Conservation (phyloP, 2,329 filamentous ascomycete species). For the Penicillium janthinellum region DNA sequence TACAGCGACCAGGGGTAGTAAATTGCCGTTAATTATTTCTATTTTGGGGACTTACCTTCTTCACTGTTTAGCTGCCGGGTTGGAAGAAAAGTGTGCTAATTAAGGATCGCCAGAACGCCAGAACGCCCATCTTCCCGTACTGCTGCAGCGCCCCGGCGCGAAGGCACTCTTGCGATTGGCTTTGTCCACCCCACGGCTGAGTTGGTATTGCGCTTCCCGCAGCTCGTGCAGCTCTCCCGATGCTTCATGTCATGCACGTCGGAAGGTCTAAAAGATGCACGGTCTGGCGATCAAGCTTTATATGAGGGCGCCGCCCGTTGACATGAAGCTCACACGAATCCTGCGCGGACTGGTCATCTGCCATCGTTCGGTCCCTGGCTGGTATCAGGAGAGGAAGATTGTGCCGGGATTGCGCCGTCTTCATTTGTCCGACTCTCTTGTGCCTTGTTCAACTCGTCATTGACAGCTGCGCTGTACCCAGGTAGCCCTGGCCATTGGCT, state of each 20-base stretch:
- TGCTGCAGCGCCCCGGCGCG: conserved; percentile 21
- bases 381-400: not conserved
- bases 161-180: conserved; percentile 20
- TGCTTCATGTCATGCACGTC: conserved; percentile 13
- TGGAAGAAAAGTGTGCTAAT: conserved; percentile 18
- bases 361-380: not conserved
- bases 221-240: conserved; percentile 10
- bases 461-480: conserved; percentile 2
- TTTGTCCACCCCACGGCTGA: not conserved
- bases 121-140: conserved; percentile 7
- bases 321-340: conserved; percentile 5
- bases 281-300: conserved; percentile 25
- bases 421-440: not conserved
- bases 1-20: not conserved
- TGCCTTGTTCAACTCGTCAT: conserved; percentile 1
- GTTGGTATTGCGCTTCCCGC: not conserved
- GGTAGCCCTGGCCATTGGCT: conserved; percentile 13
- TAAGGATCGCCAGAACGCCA: conserved; percentile 16
- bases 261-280: conserved; percentile 3
- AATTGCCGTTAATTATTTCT: conserved; percentile 24
- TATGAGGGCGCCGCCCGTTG: conserved; percentile 24
- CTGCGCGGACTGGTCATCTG: not conserved
- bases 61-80: too few species aligned
- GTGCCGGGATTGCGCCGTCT: not conserved
- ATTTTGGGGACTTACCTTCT: conserved; percentile 14